These are phyloP conservation scores for Diaporthe vaccinii DNA, from an alignment of 2,329 filamentous ascomycete genomes.

Conservation along the genomic window DNA sequence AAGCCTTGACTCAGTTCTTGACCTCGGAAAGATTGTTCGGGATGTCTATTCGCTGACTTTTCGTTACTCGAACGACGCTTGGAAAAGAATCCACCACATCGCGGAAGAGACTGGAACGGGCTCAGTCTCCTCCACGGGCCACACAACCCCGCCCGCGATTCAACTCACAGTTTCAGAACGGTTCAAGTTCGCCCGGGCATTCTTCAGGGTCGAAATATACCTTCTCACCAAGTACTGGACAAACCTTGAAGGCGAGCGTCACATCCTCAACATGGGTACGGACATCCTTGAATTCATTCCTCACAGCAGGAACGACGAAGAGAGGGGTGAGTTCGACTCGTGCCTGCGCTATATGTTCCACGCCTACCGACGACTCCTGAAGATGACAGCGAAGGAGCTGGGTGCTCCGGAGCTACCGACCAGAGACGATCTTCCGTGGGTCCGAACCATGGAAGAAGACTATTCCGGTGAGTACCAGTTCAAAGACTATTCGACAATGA, in stretches of 20 bases:
- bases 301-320: accelerated
- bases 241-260: background rate
- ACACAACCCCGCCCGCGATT: background rate
- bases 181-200: background rate
- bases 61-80: slow-evolving; percentile 26
- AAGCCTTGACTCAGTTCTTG: background rate
- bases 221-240: slow-evolving; percentile 18
- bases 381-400: background rate
- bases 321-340: background rate
- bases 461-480: background rate
- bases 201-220: slow-evolving; percentile 4
- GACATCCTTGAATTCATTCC: background rate
- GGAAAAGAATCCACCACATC: background rate
- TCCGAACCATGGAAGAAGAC: accelerated
- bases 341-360: slow-evolving; percentile 31
- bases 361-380: background rate
- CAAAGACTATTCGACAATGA: background rate
- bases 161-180: background rate
- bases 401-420: background rate
- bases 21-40: background rate
- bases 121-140: background rate
- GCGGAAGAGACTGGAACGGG: background rate
- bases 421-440: background rate
- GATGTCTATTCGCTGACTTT: background rate
- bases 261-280: background rate